These are phyloP conservation scores for Casuarina equisetifolia DNA, from an alignment of 306 rosid genomes.

Conservation along the genomic window DNA sequence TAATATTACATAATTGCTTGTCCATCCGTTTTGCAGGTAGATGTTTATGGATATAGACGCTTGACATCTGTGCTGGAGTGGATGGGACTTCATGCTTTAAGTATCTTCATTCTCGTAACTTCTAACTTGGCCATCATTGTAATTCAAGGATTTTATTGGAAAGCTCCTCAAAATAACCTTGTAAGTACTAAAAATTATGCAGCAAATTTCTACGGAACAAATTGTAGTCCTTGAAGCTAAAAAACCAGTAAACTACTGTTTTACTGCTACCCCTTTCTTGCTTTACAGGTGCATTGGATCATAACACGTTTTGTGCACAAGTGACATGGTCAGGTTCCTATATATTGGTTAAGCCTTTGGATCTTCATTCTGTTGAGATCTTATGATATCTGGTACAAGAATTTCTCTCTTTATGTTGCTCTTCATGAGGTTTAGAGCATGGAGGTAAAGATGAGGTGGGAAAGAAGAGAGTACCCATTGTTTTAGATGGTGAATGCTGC, in stretches of 20 bases:
- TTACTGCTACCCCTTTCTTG: conserved; percentile 13
- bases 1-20: conserved; percentile 14
- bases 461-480: conserved; percentile 1
- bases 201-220: neutral
- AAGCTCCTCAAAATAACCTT: conserved; percentile 60
- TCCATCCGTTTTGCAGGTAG: conserved; percentile 55
- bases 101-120: conserved; percentile 63
- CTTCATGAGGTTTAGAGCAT: neutral
- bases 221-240: neutral
- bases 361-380: neutral
- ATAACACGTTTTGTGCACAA: conserved; percentile 44
- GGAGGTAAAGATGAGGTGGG: neutral
- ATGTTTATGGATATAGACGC: conserved; percentile 56
- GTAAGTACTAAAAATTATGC: conserved; percentile 39
- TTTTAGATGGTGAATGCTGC: neutral
- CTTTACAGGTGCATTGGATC: conserved; percentile 69
- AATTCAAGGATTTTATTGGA: conserved; percentile 78
- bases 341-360: neutral
- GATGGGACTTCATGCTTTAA: conserved; percentile 86
- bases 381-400: neutral
- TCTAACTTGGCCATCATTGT: conserved; percentile 73
- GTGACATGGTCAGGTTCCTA: conserved; percentile 17
- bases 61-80: conserved; percentile 65
- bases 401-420: neutral
- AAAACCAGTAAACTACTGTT: neutral